Evolutionary conservation across 176 grass and related monocot genomes (phyloP).

Genomic region (Olyra latifolia): DNA sequence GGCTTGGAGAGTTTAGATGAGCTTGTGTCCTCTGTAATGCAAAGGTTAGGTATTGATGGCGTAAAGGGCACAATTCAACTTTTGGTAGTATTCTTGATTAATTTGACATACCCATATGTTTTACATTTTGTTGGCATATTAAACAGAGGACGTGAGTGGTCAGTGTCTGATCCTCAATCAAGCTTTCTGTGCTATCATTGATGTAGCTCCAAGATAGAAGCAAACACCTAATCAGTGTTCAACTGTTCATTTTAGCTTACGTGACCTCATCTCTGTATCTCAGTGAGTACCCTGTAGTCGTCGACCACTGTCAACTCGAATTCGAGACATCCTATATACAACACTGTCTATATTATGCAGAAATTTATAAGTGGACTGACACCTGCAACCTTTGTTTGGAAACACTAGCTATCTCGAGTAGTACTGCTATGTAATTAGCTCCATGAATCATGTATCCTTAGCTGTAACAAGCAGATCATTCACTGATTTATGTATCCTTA

Average conservation of each 20-base stretch:
- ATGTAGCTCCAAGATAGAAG: slow-evolving; percentile 2
- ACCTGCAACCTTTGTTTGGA: background rate
- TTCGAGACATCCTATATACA: background rate
- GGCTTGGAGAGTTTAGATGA: slow-evolving; percentile 72
- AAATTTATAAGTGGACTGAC: background rate
- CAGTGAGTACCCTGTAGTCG: background rate
- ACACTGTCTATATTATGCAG: background rate
- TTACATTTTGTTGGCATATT: background rate
- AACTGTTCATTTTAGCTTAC: background rate
- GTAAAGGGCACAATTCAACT: slow-evolving; percentile 61
- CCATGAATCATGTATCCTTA: background rate
- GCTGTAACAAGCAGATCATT: background rate
- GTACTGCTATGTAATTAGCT: background rate
- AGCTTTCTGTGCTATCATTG: background rate
- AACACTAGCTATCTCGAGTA: background rate
- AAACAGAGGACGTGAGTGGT: background rate
- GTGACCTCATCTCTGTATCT: slow-evolving; percentile 12
- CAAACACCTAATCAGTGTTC: background rate
- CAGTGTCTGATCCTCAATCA: slow-evolving; percentile 2
- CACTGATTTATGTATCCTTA: background rate
- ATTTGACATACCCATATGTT: slow-evolving; percentile 13
- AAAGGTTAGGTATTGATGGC: slow-evolving; percentile 53
- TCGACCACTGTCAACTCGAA: background rate
- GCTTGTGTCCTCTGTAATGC: slow-evolving; percentile 51
- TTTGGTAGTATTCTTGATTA: slow-evolving; percentile 55